phyloP scores from a whole-genome alignment of 257 asterid genomes.

The Ligustrum vulgare region DNA sequence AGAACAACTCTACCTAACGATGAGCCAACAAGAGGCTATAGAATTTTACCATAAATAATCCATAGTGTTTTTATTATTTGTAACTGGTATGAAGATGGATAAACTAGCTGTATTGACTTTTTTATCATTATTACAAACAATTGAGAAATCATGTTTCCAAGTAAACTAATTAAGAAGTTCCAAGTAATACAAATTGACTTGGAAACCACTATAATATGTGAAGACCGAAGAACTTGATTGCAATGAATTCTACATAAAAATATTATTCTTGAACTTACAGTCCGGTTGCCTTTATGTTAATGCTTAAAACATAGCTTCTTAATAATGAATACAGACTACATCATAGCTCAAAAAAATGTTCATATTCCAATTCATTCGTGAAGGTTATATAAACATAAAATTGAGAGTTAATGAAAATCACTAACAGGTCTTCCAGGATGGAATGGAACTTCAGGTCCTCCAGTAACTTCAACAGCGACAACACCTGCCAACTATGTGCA shows the following conservation, averaged over 20 bases:
- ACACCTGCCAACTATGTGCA: constrained; percentile 74
- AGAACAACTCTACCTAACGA: background rate
- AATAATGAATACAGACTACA: background rate
- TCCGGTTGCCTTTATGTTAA: too few relatives aligned
- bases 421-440: constrained; percentile 84
- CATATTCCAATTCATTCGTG: background rate
- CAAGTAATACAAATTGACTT: background rate
- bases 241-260: background rate
- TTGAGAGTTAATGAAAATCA: constrained; percentile 15
- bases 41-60: background rate
- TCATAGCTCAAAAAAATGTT: background rate
- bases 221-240: background rate
- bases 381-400: background rate
- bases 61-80: background rate
- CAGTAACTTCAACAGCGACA: constrained; percentile 93
- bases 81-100: background rate
- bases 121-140: background rate
- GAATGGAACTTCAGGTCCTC: constrained; percentile 91
- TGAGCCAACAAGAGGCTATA: background rate
- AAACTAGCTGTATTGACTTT: background rate
- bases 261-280: background rate
- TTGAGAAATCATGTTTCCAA: background rate
- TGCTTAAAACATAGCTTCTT: background rate
- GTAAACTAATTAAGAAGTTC: background rate
- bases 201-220: background rate